Evolutionary conservation across 257 asterid genomes (phyloP), one percentile per base, ranked within the genome.

Genomic region (Nicotiana knightiana): DNA sequence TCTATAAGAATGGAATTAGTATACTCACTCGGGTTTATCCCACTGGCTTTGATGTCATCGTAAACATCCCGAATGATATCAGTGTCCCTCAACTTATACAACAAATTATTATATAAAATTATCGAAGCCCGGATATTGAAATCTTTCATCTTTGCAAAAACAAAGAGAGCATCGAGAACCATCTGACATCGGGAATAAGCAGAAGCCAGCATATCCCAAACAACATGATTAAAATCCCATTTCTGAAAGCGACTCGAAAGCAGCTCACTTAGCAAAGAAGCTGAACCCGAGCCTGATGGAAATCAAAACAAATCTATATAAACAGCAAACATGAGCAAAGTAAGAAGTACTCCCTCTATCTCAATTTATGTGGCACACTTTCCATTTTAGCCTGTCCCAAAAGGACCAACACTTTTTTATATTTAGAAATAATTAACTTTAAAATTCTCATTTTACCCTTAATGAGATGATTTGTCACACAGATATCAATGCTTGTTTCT

Each of bases 131-230:
- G 92, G 53, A 93, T 84, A 64, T 81, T 67, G 35, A 88, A 81
- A 81, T 90, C 92, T 78, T 90, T 91, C 99, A 95, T 95, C 90
- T 85, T 89, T 80, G 85, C 68, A 55, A 95, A 81, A 70, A 92
- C 93, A 82, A 84, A 58, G 75, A 93, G 92, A 78, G 95, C 90
- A 89, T 93, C 99, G 57, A 84, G 84, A 24, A 90, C 88, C 99
- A 95, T 92, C 77, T 80, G 85, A 35, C 76, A 79, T 82, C 87
- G 86, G 71, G 93, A 89, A 85, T 87, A 95, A 76, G 88, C 89
- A 88, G 91, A 89, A 82, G 91, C 90, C 85, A 95, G 85, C 85
- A 88, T 85, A 86, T 95, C 95, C 99, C 95, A 93, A 67, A 93
- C 93, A 81, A 84, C 39, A 80, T 83, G 84, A 82, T 80, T 86